Base-by-base conservation (phyloP, 306 rosid species). In the Biancaea sappan region DNA sequence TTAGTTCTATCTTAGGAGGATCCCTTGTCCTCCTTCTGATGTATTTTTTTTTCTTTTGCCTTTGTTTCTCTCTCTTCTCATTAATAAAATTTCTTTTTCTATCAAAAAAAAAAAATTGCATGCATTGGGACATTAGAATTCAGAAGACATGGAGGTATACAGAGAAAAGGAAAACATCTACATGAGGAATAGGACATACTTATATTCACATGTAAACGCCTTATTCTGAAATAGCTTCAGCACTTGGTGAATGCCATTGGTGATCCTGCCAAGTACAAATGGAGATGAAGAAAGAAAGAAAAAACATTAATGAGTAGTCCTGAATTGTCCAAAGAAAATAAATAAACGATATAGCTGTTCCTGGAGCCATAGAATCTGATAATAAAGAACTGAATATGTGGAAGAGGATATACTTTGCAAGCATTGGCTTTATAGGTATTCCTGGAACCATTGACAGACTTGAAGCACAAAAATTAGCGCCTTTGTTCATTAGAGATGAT, bases 401-500 rank as follows among this genome's bases (percentile, higher is more conserved):
- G 38, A 80, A 77, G 69, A 53, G 75, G 25, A 76, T 24, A 73
- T 89, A 93, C 98, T 86, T 93, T 58, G 98, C 97, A 73, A 93
- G 98, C 98, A 93, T 93, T 79, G 98, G 98, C 86, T 87, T 93
- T 69, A 93, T 90, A 59, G 98, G 97, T 72, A 87, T 83, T 86
- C 98, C 97, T 50, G 98, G 93, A 85, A 87, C 82, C 96, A 93
- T 93, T 80, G 97, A 86, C 83, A 93, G 77, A 66, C 88, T 86
- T 62, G 93, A 84, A 56, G 91, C 86, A 34, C 92, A 93, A 77
- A 93, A 93, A 72, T 73, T 85, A 71, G 86, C 32, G 81, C 98
- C 98, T 77, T 86, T 80, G 73, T 73, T 79, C 92, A 93, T 80
- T 83, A 93, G 87, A 65, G 96, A 86, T 78, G 98, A 87, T 59